Evolutionary conservation across 768 basidiomycete genomes (phyloP).

Genomic region (Cantharellus anzutake): DNA sequence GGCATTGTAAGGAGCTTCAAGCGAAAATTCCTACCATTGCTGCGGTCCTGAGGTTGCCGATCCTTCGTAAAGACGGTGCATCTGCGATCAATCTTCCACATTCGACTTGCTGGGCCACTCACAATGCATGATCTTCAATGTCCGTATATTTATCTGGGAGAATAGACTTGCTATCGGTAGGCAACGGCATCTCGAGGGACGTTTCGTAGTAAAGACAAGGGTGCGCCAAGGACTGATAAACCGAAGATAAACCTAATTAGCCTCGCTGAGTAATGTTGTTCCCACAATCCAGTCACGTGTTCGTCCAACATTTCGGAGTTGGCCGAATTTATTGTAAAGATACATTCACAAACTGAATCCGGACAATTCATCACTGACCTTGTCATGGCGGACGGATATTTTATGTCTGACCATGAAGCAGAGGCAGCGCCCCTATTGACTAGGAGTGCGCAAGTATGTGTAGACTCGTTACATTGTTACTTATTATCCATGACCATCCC

Average conservation of each 20-base stretch:
- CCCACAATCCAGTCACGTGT: no score
- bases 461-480: no score
- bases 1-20: conserved; percentile 33
- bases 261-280: no score
- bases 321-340: no score
- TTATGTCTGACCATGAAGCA: neutral
- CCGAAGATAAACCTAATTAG: no score
- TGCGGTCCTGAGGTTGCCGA: conserved; percentile 70
- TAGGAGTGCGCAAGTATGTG: neutral
- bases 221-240: no score
- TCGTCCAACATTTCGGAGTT: no score
- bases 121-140: conserved; percentile 69
- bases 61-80: conserved; percentile 24
- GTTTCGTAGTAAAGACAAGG: no score
- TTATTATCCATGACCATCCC: neutral
- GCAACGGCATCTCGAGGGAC: neutral
- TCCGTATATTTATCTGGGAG: conserved; percentile 28
- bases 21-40: conserved; percentile 32
- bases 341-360: no score
- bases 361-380: no score
- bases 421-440: neutral
- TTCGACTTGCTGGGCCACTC: conserved; percentile 13
- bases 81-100: neutral
- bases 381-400: no score
- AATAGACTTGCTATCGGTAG: neutral